Base-by-base conservation (phyloP, 108 stramenopile species). In the Parietichytrium sp. region DNA sequence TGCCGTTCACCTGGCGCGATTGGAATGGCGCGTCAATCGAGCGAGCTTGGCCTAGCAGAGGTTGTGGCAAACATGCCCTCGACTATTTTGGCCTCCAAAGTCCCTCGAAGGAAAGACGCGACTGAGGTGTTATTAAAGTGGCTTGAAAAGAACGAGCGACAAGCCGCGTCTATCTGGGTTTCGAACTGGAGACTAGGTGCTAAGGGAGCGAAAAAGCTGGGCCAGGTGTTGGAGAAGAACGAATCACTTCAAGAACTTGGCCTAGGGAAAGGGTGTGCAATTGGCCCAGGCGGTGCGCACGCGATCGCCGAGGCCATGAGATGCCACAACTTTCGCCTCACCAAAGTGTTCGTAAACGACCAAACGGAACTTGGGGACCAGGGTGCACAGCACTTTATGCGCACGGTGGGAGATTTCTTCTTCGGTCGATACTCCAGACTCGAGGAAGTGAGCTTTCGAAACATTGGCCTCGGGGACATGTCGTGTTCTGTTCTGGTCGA, bases 381-480 rank as follows among this genome's bases (percentile, higher is more conserved):
- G 25, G 61, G 61, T 33, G 25, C 42, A 16, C 13, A 45, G 61
- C 61, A 33, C 42, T 7, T 72, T 23, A 25, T 72, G 29, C 36
- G 45, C 10, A 38, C 61, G 6, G 61, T 72, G 10, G 61, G 61
- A 6, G 61, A 72, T 25, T 72, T 72, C 42, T 72, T 72, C 61
- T 72, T 72, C 45, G 61, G 61, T n/a, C 10, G 61, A 6, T 72
- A 72, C 42, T 45, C 38, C 33, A 10, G 42, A 10, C 61, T 72
- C 42, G 61, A 72, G 42, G 61, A 72, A 27, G n/a, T 72, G 23
- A 72, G 61, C 20, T 27, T 72, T n/a, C 61, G 61, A 7, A 72
- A 72, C 61, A 72, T 42, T 7, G 61, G 61, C 6, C 61, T 72
- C 61, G 61, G 61, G 1, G 61, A 72, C 61, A 25, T 45, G 61